Percentiles rank a stretch among this genome's conserved stretches.
Conservation (phyloP, 2,329 filamentous ascomycete species). For the Trichoderma pleuroti region DNA sequence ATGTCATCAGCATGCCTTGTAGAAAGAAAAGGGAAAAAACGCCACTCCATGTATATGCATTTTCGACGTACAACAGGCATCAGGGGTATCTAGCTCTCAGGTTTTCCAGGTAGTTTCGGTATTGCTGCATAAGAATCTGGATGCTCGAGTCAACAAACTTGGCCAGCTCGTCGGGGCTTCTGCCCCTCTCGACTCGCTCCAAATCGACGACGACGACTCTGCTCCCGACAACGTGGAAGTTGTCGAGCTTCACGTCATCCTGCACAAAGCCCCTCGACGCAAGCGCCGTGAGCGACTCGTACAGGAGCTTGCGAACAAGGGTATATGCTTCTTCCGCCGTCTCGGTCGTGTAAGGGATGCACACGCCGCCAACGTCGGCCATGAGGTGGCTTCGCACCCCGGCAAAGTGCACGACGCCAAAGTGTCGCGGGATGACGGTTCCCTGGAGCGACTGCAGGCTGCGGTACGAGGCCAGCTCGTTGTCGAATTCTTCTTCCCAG, state of each 20-base stretch:
- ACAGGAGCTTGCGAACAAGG: slow-evolving; percentile 27
- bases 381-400: slow-evolving; percentile 25
- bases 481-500: slow-evolving; percentile 30
- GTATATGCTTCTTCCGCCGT: slow-evolving; percentile 20
- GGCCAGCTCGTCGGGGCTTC: slow-evolving; percentile 6
- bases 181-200: slow-evolving; percentile 19
- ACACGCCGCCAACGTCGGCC: slow-evolving; percentile 26
- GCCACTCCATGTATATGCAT: slow-evolving; percentile 10
- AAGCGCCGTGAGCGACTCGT: slow-evolving; percentile 27
- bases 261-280: slow-evolving; percentile 21
- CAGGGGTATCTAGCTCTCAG: slow-evolving; percentile 14
- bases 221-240: slow-evolving; percentile 23
- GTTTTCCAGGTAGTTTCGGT: slow-evolving; percentile 15
- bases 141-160: slow-evolving; percentile 10
- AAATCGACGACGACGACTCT: slow-evolving; percentile 25
- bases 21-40: background rate
- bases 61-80: background rate
- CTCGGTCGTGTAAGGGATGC: slow-evolving; percentile 23
- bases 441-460: slow-evolving; percentile 25
- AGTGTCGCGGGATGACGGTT: slow-evolving; percentile 24
- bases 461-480: slow-evolving; percentile 25
- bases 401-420: slow-evolving; percentile 22
- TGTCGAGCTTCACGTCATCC: slow-evolving; percentile 26
- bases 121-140: slow-evolving; percentile 11
- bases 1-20: slow-evolving; percentile 8